Conservation (phyloP, 345 rosid genomes). For the Eucalyptus tenuipes region DNA sequence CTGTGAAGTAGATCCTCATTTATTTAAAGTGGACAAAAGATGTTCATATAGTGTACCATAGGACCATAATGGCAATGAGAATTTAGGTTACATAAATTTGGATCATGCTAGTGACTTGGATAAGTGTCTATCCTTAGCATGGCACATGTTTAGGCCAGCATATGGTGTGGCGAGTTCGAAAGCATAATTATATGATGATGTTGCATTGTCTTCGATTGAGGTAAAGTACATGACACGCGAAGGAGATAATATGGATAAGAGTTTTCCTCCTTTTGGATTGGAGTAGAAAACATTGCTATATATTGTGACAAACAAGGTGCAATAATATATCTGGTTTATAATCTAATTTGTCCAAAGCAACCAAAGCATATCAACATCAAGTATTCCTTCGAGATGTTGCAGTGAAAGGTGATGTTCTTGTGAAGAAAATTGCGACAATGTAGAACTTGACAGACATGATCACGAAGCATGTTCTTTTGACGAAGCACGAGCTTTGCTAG, state of each 20-base stretch:
- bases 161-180: neutral
- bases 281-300: neutral
- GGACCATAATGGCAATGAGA: neutral
- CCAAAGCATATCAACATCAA: neutral
- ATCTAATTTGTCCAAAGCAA: too few relatives aligned
- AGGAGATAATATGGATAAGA: neutral
- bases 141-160: neutral
- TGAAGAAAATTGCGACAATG: neutral
- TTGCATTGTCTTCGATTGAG: neutral
- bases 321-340: neutral
- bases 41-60: neutral
- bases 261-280: neutral
- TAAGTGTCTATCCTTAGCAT: neutral
- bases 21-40: neutral
- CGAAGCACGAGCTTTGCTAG: neutral
- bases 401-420: neutral
- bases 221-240: neutral
- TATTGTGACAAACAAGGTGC: neutral
- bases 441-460: neutral
- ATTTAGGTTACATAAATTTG: neutral
- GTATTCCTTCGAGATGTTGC: too few relatives aligned
- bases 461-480: neutral
- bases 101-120: neutral
- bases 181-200: neutral
- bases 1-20: neutral